These are phyloP conservation scores for Suhomyces maxii DNA, from an alignment of 1,139 yeast species.

Conservation along the genomic window DNA sequence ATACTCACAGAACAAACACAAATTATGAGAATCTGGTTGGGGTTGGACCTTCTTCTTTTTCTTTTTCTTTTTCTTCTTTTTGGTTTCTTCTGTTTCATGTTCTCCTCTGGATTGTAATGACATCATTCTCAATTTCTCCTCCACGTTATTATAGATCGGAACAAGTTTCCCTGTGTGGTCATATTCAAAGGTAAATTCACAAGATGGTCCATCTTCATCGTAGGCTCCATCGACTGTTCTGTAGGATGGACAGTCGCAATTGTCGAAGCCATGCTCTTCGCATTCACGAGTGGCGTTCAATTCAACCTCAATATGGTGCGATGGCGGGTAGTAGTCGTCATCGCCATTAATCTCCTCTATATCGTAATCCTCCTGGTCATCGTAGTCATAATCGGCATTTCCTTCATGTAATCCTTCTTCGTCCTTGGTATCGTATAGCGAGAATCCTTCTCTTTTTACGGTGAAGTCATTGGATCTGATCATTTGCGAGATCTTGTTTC, in stretches of 20 bases:
- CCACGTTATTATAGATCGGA: slow-evolving; percentile 43
- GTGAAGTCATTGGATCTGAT: slow-evolving; percentile 17
- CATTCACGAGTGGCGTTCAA: slow-evolving; percentile 36
- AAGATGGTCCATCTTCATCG: slow-evolving; percentile 26
- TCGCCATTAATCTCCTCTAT: slow-evolving; percentile 34
- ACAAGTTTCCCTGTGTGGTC: slow-evolving; percentile 45
- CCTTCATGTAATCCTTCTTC: slow-evolving; percentile 43
- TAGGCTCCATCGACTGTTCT: slow-evolving; percentile 13
- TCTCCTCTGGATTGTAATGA: slow-evolving; percentile 17
- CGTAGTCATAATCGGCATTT: slow-evolving; percentile 23
- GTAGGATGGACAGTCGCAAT: slow-evolving; percentile 34
- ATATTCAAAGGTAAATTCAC: slow-evolving; percentile 47
- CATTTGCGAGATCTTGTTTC: slow-evolving; percentile 30
- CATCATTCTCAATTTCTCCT: slow-evolving; percentile 39
- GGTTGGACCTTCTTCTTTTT: slow-evolving; percentile 17
- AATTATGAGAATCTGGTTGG: slow-evolving; percentile 7
- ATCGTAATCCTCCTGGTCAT: slow-evolving; percentile 40
- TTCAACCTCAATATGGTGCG: slow-evolving; percentile 46
- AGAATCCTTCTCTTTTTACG: slow-evolving; percentile 29
- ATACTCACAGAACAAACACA: slow-evolving; percentile 63
- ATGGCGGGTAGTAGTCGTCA: slow-evolving; percentile 27
- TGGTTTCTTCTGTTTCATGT: slow-evolving; percentile 7
- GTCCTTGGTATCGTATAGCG: slow-evolving; percentile 42
- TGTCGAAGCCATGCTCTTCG: slow-evolving; percentile 31
- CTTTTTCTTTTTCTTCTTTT: slow-evolving; percentile 25